phyloP scores from a whole-genome alignment of 352 stramenopile genomes.

The Achlya hypogyna region DNA sequence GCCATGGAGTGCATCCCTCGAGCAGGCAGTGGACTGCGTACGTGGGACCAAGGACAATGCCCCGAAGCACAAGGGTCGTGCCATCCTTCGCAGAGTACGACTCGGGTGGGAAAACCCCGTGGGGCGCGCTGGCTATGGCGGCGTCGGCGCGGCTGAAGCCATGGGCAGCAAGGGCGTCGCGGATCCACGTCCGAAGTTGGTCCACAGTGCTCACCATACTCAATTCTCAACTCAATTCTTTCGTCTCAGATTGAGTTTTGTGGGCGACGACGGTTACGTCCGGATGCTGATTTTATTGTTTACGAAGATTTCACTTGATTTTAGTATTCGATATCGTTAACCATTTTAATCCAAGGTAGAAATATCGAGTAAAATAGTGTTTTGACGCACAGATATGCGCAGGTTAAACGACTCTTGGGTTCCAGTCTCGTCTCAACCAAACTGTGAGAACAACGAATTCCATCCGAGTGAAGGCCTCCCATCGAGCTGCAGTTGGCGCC shows the following conservation, averaged over 20 bases:
- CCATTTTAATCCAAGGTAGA: too few relatives aligned
- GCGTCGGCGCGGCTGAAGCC: background rate
- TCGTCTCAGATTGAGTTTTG: too few relatives aligned
- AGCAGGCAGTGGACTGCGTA: conserved; percentile 8
- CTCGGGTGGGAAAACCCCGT: conserved; percentile 11
- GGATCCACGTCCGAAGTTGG: conserved; percentile 2
- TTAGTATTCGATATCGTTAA: too few relatives aligned
- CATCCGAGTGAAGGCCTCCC: too few relatives aligned
- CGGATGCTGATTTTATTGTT: background rate
- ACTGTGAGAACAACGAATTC: too few relatives aligned
- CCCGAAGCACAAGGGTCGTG: background rate
- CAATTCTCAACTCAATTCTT: too few relatives aligned
- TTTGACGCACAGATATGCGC: too few relatives aligned
- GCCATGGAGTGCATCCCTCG: background rate
- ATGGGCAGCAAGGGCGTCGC: background rate
- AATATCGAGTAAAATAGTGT: too few relatives aligned
- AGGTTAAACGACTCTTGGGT: too few relatives aligned
- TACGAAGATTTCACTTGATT: background rate
- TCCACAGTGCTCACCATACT: background rate
- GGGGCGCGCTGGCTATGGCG: background rate
- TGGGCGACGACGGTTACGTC: background rate
- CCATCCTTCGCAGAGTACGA: background rate
- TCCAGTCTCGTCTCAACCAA: too few relatives aligned
- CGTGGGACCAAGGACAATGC: background rate
- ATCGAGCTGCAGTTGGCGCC: too few relatives aligned